Conservation (phyloP, 345 rosid species). For the Gynandropsis gynandra region DNA sequence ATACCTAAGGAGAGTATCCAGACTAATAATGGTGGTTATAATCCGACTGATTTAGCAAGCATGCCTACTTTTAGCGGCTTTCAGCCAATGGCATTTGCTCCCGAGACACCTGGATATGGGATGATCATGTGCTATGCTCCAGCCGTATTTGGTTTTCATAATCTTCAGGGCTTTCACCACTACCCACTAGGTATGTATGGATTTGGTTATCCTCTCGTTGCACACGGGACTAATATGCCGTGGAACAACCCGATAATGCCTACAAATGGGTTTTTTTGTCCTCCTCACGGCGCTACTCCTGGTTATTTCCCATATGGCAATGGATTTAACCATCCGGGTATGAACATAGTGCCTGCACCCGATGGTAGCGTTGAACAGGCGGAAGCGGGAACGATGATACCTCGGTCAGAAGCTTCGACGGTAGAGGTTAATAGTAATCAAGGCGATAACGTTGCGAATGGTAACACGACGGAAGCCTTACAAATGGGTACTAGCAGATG, state of each 20-base stretch:
- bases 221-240: conserved; percentile 14
- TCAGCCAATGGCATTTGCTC: conserved; percentile 25
- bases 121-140: conserved; percentile 21
- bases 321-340: conserved; percentile 22
- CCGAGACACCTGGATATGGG: conserved; percentile 33
- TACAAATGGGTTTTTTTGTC: conserved; percentile 28
- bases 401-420: too few relatives aligned
- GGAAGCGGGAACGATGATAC: too few relatives aligned
- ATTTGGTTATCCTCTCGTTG: conserved; percentile 29
- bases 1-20: conserved; percentile 64
- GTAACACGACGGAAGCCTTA: too few relatives aligned
- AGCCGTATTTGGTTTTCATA: conserved; percentile 19
- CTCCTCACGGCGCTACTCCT: conserved; percentile 25
- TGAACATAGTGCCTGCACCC: conserved; percentile 17
- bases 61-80: conserved; percentile 13
- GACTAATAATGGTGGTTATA: conserved; percentile 19
- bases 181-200: conserved; percentile 32
- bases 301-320: conserved; percentile 35
- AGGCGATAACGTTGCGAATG: too few relatives aligned
- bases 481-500: too few relatives aligned
- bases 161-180: conserved; percentile 27
- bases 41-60: conserved; percentile 10
- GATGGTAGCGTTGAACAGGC: too few relatives aligned
- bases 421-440: too few relatives aligned
- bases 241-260: conserved; percentile 36